Percentiles rank a stretch among this genome's conserved stretches.
These are phyloP conservation scores for Mallotus nudiflorus DNA, from an alignment of 345 rosid genomes.

Conservation along the genomic window DNA sequence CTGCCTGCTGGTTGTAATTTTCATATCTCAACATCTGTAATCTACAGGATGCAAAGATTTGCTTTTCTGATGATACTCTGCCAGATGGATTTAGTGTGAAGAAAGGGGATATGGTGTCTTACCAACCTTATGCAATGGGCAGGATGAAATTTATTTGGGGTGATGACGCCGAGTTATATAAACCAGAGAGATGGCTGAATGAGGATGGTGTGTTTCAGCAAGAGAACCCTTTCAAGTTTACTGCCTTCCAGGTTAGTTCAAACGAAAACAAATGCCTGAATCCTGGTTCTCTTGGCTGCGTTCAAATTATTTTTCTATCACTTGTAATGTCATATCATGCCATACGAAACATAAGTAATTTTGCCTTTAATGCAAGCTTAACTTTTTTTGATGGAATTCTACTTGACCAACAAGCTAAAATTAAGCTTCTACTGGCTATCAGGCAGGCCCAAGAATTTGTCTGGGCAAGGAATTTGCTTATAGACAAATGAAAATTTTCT, in stretches of 20 bases:
- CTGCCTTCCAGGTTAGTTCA: conserved; percentile 55
- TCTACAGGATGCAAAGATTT: conserved; percentile 52
- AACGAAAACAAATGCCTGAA: background rate
- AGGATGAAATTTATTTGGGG: conserved; percentile 68
- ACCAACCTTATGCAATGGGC: conserved; percentile 65
- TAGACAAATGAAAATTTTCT: conserved; percentile 62
- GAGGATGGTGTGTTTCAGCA: conserved; percentile 42
- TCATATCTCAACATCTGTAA: background rate
- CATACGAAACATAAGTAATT: background rate
- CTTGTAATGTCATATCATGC: background rate
- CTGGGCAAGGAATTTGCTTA: conserved; percentile 61
- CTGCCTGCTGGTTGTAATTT: background rate
- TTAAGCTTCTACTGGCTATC: conserved; percentile 18
- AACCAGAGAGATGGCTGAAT: conserved; percentile 58
- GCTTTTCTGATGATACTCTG: conserved; percentile 57
- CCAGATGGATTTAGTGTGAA: conserved; percentile 58
- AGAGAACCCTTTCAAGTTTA: conserved; percentile 60
- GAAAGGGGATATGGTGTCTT: conserved; percentile 51
- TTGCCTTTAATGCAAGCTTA: background rate
- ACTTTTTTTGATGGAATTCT: background rate
- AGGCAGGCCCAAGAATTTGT: conserved; percentile 67
- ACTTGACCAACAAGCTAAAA: conserved; percentile 4
- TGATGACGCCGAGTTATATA: conserved; percentile 46
- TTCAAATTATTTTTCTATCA: background rate
- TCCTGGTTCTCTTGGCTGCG: background rate